Percentiles rank a stretch among this genome's conserved stretches.
phyloP scores from a whole-genome alignment of 495 filamentous ascomycete genomes.

The Talaromyces proteolyticus region DNA sequence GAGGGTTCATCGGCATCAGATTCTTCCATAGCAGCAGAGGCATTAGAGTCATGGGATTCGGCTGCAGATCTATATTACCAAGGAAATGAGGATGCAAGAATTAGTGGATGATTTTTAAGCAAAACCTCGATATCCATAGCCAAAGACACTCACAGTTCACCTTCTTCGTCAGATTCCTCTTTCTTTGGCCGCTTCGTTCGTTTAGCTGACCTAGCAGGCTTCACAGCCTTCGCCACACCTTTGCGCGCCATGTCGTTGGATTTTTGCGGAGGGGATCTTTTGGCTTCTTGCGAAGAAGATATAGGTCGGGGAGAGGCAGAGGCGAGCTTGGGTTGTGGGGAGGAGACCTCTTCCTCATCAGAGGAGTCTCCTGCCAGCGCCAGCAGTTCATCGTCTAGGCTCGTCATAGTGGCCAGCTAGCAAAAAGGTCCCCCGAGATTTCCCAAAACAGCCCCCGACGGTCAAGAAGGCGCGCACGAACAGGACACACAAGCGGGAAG shows the following conservation, averaged over 20 bases:
- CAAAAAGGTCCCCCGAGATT: background rate
- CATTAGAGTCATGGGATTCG: conserved; percentile 68
- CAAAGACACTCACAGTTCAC: conserved; percentile 67
- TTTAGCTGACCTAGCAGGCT: conserved; percentile 33
- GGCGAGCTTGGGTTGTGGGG: conserved; percentile 29
- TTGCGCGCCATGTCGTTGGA: conserved; percentile 37
- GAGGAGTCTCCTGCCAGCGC: conserved; percentile 69
- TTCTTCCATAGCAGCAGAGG: conserved; percentile 85
- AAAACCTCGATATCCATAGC: too few relatives aligned
- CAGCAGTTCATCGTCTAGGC: conserved; percentile 83
- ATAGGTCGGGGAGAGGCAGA: conserved; percentile 29
- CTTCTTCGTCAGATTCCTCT: conserved; percentile 69
- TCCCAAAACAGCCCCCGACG: too few relatives aligned
- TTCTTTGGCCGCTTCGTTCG: conserved; percentile 32
- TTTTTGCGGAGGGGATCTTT: conserved; percentile 17
- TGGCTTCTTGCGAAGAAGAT: conserved; percentile 17
- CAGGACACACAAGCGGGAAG: background rate
- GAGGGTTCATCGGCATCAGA: conserved; percentile 71
- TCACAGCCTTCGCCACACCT: conserved; percentile 35
- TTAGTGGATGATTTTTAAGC: background rate
- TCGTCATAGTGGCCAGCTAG: conserved; percentile 35
- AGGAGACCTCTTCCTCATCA: conserved; percentile 45
- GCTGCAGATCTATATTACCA: conserved; percentile 47
- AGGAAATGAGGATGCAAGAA: background rate
- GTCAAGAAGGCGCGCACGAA: background rate